A percentile compares a stretch with the other conserved stretches of the same genome.
Conservation (phyloP, 495 filamentous ascomycete species). For the Immersiella caudata region DNA sequence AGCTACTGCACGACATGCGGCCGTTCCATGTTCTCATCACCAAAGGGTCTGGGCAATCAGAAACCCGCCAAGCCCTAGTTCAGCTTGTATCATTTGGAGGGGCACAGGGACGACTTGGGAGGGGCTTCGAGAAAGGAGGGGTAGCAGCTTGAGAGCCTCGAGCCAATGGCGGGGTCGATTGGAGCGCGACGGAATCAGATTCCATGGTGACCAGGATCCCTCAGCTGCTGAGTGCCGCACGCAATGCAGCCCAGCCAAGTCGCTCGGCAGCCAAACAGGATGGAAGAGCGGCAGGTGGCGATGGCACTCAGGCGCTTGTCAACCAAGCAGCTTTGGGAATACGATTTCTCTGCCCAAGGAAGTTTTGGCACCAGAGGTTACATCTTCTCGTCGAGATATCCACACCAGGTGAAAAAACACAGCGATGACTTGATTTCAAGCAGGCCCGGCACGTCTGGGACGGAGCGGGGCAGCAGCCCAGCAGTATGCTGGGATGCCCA, state of each 20-base stretch:
- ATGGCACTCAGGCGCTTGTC: background rate
- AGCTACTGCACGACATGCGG: slow-evolving; percentile 14
- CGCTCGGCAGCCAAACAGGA: background rate
- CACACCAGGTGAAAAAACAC: background rate
- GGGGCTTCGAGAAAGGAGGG: slow-evolving; percentile 17
- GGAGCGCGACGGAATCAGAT: background rate
- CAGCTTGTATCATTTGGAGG: slow-evolving; percentile 22
- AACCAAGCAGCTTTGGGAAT: background rate
- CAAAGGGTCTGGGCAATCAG: slow-evolving; percentile 14
- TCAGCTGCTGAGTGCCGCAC: slow-evolving; percentile 21
- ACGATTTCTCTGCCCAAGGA: background rate
- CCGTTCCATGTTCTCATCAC: slow-evolving; percentile 10
- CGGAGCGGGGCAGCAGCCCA: background rate
- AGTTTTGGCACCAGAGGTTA: background rate
- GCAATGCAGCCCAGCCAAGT: background rate
- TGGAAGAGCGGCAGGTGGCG: background rate
- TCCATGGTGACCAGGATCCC: background rate
- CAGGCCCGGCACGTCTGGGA: background rate
- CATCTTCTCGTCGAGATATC: background rate
- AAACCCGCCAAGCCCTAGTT: slow-evolving; percentile 20
- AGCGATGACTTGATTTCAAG: background rate
- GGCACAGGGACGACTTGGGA: background rate
- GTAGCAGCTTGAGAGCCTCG: slow-evolving; percentile 10
- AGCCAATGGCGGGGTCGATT: background rate
- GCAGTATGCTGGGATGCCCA: background rate